phyloP scores from a whole-genome alignment of 495 filamentous ascomycete genomes.

The Penicillium salamii region DNA sequence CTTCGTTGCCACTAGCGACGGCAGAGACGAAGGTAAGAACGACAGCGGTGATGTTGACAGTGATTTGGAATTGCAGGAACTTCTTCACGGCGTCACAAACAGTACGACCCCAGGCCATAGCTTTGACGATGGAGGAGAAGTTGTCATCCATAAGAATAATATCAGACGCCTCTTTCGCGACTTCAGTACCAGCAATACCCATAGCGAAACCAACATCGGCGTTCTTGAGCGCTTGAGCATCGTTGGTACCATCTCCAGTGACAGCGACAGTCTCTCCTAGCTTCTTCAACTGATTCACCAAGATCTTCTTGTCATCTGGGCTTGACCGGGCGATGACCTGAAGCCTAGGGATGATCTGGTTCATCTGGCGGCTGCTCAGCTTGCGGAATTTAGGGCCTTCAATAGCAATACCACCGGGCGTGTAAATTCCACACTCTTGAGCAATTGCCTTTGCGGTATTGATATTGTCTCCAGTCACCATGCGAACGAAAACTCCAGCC shows the following conservation, averaged over 20 bases:
- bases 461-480: conserved; percentile 91
- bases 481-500: conserved; percentile 81
- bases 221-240: conserved; percentile 81
- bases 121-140: conserved; percentile 85
- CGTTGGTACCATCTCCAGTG: conserved; percentile 91
- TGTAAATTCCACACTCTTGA: conserved; percentile 77
- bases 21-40: conserved; percentile 80
- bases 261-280: conserved; percentile 90
- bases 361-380: conserved; percentile 64
- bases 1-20: conserved; percentile 59
- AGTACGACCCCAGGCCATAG: conserved; percentile 82
- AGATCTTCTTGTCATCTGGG: conserved; percentile 77
- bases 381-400: conserved; percentile 79
- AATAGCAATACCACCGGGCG: conserved; percentile 71
- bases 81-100: conserved; percentile 90
- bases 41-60: conserved; percentile 87
- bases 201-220: conserved; percentile 92
- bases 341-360: conserved; percentile 66
- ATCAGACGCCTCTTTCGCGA: conserved; percentile 90
- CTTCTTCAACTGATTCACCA: conserved; percentile 78
- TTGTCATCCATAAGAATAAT: conserved; percentile 95
- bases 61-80: conserved; percentile 91
- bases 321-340: conserved; percentile 84
- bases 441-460: conserved; percentile 85
- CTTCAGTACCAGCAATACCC: conserved; percentile 87